phyloP scores from a whole-genome alignment of 1,284 basidiomycete species.

The Ceratobasidium theobromae region DNA sequence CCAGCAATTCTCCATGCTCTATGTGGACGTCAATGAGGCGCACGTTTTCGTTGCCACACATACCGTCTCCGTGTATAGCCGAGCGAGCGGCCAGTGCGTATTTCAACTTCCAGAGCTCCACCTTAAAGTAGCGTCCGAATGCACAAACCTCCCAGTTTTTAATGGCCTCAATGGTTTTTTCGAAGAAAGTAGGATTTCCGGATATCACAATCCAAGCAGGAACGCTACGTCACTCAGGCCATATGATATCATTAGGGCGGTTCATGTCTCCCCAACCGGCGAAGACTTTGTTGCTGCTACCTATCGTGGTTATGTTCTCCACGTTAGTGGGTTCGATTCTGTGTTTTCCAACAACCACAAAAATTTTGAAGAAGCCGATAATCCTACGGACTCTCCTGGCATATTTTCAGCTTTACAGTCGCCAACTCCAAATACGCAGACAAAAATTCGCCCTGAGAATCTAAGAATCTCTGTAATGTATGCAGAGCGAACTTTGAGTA shows the following conservation, averaged over 20 bases:
- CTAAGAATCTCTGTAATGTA: neutral
- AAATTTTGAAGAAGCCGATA: neutral
- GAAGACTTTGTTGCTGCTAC: conserved; percentile 23
- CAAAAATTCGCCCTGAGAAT: neutral
- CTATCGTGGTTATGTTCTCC: conserved; percentile 5
- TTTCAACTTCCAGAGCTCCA: neutral
- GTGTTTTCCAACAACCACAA: no score
- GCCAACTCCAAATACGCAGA: neutral
- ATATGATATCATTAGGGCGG: neutral
- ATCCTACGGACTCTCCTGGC: neutral
- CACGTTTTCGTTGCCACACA: conserved; percentile 15
- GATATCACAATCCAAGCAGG: neutral
- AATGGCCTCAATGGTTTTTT: neutral
- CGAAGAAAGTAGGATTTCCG: neutral
- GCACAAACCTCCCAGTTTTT: neutral
- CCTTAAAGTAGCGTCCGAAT: neutral
- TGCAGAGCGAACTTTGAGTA: neutral
- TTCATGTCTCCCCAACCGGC: conserved; percentile 22
- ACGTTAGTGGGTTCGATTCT: neutral
- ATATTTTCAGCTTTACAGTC: neutral
- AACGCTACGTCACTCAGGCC: neutral
- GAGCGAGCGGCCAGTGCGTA: conserved; percentile 18
- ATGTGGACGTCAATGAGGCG: conserved; percentile 23
- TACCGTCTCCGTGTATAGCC: conserved; percentile 8
- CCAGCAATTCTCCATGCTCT: neutral